These are phyloP conservation scores for Magnolia changhungtana DNA, from an alignment of 164 flowering plant genomes.

Conservation along the genomic window DNA sequence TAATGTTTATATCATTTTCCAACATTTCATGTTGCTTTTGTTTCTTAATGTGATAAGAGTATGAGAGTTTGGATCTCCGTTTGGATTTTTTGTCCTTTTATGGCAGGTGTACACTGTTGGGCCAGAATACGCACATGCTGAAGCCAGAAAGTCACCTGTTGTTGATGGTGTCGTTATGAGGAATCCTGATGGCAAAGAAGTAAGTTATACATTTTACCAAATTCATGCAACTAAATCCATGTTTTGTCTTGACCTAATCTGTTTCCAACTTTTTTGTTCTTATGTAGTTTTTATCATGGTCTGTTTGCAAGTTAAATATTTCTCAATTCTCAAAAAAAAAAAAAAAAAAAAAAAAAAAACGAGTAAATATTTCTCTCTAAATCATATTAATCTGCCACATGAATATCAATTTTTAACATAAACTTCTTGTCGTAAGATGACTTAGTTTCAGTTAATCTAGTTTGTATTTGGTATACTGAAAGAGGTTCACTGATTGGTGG, in stretches of 20 bases:
- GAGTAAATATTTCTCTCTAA: no score
- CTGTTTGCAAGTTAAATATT: neutral
- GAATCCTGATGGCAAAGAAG: slow-evolving; percentile 98
- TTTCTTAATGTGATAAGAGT: neutral
- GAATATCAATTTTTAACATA: no score
- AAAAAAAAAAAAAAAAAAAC: no score
- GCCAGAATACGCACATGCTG: slow-evolving; percentile 99
- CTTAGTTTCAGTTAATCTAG: no score
- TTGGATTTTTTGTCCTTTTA: slow-evolving; percentile 13
- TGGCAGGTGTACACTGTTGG: slow-evolving; percentile 96
- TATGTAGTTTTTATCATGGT: neutral
- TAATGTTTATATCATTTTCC: neutral
- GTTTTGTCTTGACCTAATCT: neutral
- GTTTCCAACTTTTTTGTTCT: neutral
- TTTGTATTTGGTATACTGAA: no score
- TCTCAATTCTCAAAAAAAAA: no score
- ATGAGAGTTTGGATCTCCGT: slow-evolving; percentile 6
- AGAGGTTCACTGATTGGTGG: no score
- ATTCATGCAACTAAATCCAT: neutral
- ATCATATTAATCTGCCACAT: no score
- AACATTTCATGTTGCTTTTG: neutral
- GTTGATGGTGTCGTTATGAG: slow-evolving; percentile 99
- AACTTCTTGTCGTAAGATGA: no score
- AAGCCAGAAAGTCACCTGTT: slow-evolving; percentile 99
- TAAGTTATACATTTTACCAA: slow-evolving; percentile 28